Conservation (phyloP, 148 eudicot genomes). For the Simmondsia chinensis region DNA sequence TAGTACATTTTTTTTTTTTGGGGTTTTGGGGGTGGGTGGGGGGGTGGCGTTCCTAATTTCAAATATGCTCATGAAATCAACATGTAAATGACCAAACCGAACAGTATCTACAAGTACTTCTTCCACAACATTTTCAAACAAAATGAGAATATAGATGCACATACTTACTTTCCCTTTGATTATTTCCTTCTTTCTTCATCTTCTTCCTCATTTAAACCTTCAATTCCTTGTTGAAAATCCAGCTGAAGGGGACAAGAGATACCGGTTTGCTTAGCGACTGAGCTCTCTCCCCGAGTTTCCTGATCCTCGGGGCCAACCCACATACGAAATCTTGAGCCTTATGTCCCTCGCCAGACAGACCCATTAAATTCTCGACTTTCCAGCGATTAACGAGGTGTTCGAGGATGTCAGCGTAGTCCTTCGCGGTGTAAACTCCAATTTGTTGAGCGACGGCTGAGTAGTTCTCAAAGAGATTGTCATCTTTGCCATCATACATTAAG, state of each 20-base stretch:
- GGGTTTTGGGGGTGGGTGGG: no score
- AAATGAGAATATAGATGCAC: background rate
- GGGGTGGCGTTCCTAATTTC: constrained; percentile 3
- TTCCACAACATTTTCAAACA: constrained; percentile 12
- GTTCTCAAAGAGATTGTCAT: constrained; percentile 34
- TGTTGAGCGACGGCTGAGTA: constrained; percentile 32
- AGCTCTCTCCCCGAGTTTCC: constrained; percentile 38
- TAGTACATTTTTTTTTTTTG: no score
- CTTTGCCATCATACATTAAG: constrained; percentile 35
- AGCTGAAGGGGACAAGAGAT: constrained; percentile 35
- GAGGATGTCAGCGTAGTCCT: constrained; percentile 35
- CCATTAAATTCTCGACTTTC: constrained; percentile 23
- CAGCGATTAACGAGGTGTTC: constrained; percentile 33
- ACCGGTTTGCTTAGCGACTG: constrained; percentile 23
- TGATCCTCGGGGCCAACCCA: constrained; percentile 33
- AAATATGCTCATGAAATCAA: constrained; percentile 4
- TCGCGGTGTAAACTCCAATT: constrained; percentile 37
- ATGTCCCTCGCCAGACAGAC: constrained; percentile 31
- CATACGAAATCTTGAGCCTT: constrained; percentile 38
- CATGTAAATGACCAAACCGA: no score
- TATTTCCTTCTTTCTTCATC: no score
- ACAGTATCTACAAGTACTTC: constrained; percentile 18
- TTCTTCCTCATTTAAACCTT: constrained; percentile 14
- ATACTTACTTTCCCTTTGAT: background rate
- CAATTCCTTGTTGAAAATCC: constrained; percentile 28